These are phyloP conservation scores for Bacidia gigantensis DNA, from an alignment of 495 filamentous ascomycete genomes.

Conservation along the genomic window DNA sequence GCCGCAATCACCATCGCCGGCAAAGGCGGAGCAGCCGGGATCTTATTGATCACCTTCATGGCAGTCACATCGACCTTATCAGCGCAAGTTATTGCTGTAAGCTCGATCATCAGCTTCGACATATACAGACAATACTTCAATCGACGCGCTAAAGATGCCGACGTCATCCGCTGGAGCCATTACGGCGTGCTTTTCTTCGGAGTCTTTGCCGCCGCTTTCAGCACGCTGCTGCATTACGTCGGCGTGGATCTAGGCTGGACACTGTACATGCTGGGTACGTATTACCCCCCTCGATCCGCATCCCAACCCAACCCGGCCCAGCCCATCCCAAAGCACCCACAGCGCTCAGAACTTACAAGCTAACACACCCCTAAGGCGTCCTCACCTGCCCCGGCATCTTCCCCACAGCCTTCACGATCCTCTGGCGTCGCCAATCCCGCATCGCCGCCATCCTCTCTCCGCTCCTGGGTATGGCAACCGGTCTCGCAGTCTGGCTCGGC, in stretches of 20 bases:
- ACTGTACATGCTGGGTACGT: conserved; percentile 14
- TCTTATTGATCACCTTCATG: conserved; percentile 40
- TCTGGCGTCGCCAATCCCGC: conserved; percentile 34
- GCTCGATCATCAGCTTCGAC: conserved; percentile 41
- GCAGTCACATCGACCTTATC: conserved; percentile 37
- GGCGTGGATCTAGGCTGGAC: conserved; percentile 34
- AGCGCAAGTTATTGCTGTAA: conserved; percentile 40
- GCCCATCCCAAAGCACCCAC: no score
- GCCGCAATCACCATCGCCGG: conserved; percentile 36
- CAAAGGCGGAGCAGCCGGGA: conserved; percentile 32
- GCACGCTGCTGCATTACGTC: conserved; percentile 30
- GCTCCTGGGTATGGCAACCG: conserved; percentile 28
- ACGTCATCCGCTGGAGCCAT: conserved; percentile 36
- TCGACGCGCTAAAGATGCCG: conserved; percentile 27
- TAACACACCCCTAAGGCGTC: no score
- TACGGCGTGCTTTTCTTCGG: conserved; percentile 33
- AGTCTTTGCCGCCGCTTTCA: conserved; percentile 32
- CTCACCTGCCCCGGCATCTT: conserved; percentile 36
- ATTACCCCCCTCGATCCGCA: background rate
- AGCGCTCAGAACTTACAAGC: no score
- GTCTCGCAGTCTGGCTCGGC: conserved; percentile 34
- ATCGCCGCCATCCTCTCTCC: conserved; percentile 32
- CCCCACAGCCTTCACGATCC: conserved; percentile 36
- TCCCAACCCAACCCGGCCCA: no score
- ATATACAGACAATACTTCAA: conserved; percentile 42